These are phyloP conservation scores for Oidiodendron maius DNA, from an alignment of 495 filamentous ascomycete species.

Conservation along the genomic window DNA sequence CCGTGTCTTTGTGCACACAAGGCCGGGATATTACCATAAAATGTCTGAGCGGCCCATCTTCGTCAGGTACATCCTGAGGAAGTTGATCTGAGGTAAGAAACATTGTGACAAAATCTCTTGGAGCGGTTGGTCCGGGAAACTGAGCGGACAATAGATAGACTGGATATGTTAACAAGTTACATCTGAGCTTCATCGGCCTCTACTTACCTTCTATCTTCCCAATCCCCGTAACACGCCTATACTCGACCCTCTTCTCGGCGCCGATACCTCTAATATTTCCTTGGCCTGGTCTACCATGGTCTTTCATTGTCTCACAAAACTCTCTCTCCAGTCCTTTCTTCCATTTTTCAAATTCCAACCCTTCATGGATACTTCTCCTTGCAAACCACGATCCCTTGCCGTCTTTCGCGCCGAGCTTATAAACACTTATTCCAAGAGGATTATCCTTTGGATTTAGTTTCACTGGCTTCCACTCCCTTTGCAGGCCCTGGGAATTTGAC, in stretches of 20 bases:
- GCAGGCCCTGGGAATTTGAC: constrained; percentile 42
- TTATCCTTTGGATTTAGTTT: constrained; percentile 68
- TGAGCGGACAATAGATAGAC: constrained; percentile 83
- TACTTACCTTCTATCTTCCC: constrained; percentile 53
- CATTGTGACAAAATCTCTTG: constrained; percentile 80
- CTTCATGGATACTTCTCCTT: constrained; percentile 74
- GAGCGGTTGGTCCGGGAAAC: constrained; percentile 83
- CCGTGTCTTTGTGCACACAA: constrained; percentile 66
- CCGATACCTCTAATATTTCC: constrained; percentile 79
- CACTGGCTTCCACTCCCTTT: constrained; percentile 81
- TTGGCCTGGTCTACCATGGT: constrained; percentile 52
- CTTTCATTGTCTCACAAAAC: constrained; percentile 59
- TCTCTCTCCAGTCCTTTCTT: constrained; percentile 50
- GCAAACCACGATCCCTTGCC: constrained; percentile 89
- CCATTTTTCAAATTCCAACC: constrained; percentile 66
- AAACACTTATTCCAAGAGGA: constrained; percentile 68
- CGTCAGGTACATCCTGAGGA: constrained; percentile 10
- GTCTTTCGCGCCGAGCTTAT: constrained; percentile 73
- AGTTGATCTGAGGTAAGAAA: constrained; percentile 52
- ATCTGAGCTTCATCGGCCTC: background rate
- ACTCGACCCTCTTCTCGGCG: constrained; percentile 66
- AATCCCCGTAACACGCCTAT: constrained; percentile 41
- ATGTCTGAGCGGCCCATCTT: constrained; percentile 42
- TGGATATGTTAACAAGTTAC: constrained; percentile 15
- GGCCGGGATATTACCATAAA: constrained; percentile 87